A percentile compares a stretch with the other conserved stretches of the same genome.
phyloP scores from a whole-genome alignment of 2,329 filamentous ascomycete genomes.

The Anthostomella pinea region DNA sequence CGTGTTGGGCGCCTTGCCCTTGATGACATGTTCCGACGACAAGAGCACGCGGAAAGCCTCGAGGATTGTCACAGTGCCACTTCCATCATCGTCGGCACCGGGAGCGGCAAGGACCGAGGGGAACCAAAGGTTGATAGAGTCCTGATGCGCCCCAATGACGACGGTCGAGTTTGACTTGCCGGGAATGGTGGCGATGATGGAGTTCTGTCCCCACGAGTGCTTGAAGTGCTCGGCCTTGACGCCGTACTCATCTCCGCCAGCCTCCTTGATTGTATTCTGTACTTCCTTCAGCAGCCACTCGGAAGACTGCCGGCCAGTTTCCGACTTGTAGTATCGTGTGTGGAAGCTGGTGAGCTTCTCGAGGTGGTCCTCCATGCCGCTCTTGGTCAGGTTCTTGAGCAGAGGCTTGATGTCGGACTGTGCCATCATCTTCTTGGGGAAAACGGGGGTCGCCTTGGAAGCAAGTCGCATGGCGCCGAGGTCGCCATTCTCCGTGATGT shows the following conservation, averaged over 20 bases:
- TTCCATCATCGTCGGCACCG: constrained; percentile 93
- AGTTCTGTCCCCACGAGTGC: constrained; percentile 86
- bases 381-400: constrained; percentile 66
- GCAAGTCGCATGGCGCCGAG: constrained; percentile 50
- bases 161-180: constrained; percentile 81
- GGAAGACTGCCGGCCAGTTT: constrained; percentile 78
- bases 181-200: constrained; percentile 87
- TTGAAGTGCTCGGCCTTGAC: constrained; percentile 71
- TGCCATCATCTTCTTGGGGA: constrained; percentile 63
- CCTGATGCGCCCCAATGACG: constrained; percentile 88
- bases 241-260: constrained; percentile 64
- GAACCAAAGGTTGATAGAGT: constrained; percentile 90
- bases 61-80: constrained; percentile 89
- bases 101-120: constrained; percentile 81
- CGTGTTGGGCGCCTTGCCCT: constrained; percentile 75
- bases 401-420: constrained; percentile 67
- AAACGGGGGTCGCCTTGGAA: constrained; percentile 49
- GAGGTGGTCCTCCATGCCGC: constrained; percentile 73
- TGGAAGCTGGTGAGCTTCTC: constrained; percentile 76
- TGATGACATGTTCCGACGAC: constrained; percentile 64
- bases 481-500: constrained; percentile 76
- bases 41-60: constrained; percentile 84
- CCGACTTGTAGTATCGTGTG: constrained; percentile 78
- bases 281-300: constrained; percentile 82
- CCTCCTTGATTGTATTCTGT: constrained; percentile 64